Evolutionary conservation across 148 eudicot species (phyloP), one percentile per base, ranked within the genome.

Genomic region (Chenopodium suecicum): DNA sequence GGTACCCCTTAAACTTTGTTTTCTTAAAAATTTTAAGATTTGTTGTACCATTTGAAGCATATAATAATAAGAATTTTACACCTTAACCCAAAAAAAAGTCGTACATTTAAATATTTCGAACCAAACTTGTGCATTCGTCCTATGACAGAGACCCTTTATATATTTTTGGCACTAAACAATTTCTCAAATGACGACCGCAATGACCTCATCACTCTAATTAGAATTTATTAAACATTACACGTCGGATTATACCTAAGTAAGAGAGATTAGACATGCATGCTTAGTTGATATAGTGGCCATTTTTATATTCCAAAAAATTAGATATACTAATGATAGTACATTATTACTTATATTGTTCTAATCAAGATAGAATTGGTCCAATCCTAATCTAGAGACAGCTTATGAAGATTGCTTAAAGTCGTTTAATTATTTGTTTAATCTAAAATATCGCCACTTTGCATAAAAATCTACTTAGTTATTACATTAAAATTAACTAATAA

Each of bases 301-400:
- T 13, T 37, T 80, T 62, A 60, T 41, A 73, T 46, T 62, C 1
- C 17, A 4, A 41, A 27, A 7, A 37, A 73, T 80, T 69, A 70
- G 27, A 4, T 64, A 81, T 84, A 80, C 86, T 76, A 47, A 66
- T 47, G 4, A 34, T 81, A 19, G 73, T 37, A 50, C 14, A 50
- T 10, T 50, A 10, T 1, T 50, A 50, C 13, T 31, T 75, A 17
- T 4, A 14, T 72, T 81, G 77, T 48, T 76, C 76, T 71, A 77
- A 76, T 84, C 73, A 50, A 76, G 68, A 73, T 41, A 81, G 47
- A 56, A 46, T 74, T 77, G 78, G 75, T 72, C 69, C 60, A 70
- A 78, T 66, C 72, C 70, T 78, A 81, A 84, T 81, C 82, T 70
- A 73, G 81, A 81, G 76, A 84, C 84, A 77, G 54, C 79, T 81